Evolutionary conservation across 352 stramenopile genomes (phyloP), one percentile per base, ranked within the genome.

Genomic region (Phytophthora pistaciae): DNA sequence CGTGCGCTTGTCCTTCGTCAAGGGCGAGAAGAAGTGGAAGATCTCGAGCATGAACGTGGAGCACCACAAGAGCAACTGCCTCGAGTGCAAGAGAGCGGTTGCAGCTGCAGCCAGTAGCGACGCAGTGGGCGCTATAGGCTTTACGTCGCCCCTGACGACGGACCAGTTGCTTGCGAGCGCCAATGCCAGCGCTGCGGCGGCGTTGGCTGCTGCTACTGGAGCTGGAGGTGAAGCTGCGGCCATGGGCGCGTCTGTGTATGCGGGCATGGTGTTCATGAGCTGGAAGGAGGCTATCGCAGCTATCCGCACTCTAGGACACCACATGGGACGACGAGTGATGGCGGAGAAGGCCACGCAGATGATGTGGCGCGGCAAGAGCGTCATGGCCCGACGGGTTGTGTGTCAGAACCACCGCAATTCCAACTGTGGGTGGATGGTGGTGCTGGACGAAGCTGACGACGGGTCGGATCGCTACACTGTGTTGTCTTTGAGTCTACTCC

Each of bases 381-480:
- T 90, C 31, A 74, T 83, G 20, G 84, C 82, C 56, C 82, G 82
- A 5, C 80, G 80, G 14, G 73, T 88, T 11, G 56, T 91, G 68
- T 93, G 85, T 70, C 84, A 93, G 60, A 93, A 93, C 74, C 73
- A 91, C 60, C 82, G 84, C 58, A 93, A 91, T 60, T 91, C 84
- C 6, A 88, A 91, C 58, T 93, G 85, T 50, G 72, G 74, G 53
- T 91, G 84, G 85, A 84, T 80, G 66, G 69, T 93, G 14, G 69
- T 86, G 66, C 67, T 93, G 23, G 82, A 91, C 31, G 80, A 91
- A 59, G 77, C 77, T 18, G 46, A 52, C 3, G 58, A 79, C 31
- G 72, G 59, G 9, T 77, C 64, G 5, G 83, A 90, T 10, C 74
- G 73, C 14, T 91, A 82, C 69, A 79, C 77, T 1, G 82, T 91